Evolutionary conservation across 169 alveolate genomes (phyloP).

Genomic region (Cryptosporidium sp.): DNA sequence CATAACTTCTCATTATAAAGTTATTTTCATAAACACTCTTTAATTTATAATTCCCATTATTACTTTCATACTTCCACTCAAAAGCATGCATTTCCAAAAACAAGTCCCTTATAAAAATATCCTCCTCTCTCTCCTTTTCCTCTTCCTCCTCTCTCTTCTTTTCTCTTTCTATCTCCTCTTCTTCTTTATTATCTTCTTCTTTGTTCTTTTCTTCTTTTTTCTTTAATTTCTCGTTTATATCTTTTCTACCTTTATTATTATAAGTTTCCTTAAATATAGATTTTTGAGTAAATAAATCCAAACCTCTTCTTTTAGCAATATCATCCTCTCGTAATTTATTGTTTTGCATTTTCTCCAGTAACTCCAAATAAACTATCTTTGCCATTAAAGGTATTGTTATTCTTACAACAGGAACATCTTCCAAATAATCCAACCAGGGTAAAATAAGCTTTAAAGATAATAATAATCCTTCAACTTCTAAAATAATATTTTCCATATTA

Average conservation of each 20-base stretch:
- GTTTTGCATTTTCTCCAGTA: background rate
- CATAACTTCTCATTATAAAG: background rate
- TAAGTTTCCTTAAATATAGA: background rate
- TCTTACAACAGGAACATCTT: constrained; percentile 39
- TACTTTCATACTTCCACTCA: constrained; percentile 49
- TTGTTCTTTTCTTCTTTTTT: background rate
- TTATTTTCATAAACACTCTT: constrained; percentile 8
- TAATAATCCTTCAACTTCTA: constrained; percentile 43
- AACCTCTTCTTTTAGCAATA: background rate
- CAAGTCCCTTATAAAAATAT: background rate
- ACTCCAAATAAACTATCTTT: background rate
- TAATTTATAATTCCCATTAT: constrained; percentile 18
- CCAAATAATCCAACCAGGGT: constrained; percentile 68
- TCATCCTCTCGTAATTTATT: background rate
- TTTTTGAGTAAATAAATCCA: background rate
- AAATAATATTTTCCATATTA: background rate
- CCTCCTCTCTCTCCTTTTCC: background rate
- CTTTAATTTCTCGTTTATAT: background rate
- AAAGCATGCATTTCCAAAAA: constrained; percentile 1
- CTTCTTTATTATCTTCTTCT: background rate
- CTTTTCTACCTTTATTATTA: background rate
- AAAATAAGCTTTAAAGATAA: constrained; percentile 36
- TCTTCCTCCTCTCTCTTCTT: background rate
- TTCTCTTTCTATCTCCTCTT: background rate
- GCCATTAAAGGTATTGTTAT: constrained; percentile 10